Evolutionary conservation across 1,139 yeast genomes (phyloP), one percentile per base, ranked within the genome.

Genomic region (Yamadazyma buinensis): DNA sequence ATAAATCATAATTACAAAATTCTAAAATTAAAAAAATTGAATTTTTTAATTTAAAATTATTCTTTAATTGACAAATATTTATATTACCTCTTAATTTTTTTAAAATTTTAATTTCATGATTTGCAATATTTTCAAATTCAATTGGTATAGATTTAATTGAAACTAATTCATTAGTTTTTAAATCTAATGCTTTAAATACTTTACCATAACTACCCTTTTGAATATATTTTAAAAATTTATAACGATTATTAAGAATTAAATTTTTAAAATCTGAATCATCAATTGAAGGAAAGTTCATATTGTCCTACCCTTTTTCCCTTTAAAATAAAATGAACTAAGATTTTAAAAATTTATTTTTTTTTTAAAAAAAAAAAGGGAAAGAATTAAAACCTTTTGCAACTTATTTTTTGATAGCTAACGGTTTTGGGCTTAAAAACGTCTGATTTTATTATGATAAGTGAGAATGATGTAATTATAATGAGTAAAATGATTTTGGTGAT

Each of bases 141-240:
- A 29, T 14, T 7, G 49, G 47, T 10, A 46, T 30, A 12, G 41
- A 35, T 35, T 46, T 46, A 19, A 46, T 65, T 46, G 75, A 72
- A 29, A 68, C 74, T 34, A 63, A 54, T 23, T 44, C 47, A 17
- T 48, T 41, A 9, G 56, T 48, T 4, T 37, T 31, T 11, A 57
- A 40, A 42, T 74, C 71, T 12, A 56, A 36, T n/a, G 77, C 77
- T 33, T 68, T 58, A 8, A 75, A 61, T 6, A 75, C 80, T 40
- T 61, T 62, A 23, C 80, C 80, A 52, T 74, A 75, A 7, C 77
- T 64, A 2, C 80, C 80, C 30, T 61, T 64, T 48, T 75, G 79
- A 36, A 75, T 52, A 40, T 59, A 59, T 24, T 51, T 47, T 21
- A 71, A 42, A 37, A 61, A 66, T 24, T 52, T 47, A 51, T 73